phyloP scores from a whole-genome alignment of 1,139 yeast genomes.

The Yamadazyma aaseri region DNA sequence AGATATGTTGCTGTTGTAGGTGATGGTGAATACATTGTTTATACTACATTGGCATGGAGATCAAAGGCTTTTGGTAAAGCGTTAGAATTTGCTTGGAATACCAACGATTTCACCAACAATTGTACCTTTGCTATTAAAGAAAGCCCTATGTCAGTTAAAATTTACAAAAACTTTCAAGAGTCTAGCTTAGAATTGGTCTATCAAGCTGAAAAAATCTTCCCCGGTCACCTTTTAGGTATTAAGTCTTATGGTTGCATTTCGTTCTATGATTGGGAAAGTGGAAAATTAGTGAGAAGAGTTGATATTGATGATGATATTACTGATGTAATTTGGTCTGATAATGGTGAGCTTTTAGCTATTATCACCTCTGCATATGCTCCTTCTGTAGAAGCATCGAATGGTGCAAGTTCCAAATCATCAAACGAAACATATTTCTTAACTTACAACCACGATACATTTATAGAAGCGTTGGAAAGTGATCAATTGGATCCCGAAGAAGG shows the following conservation, averaged over 20 bases:
- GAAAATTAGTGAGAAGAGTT: slow-evolving; percentile 78
- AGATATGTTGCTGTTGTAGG: slow-evolving; percentile 96
- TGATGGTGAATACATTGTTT: slow-evolving; percentile 95
- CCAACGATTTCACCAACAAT: slow-evolving; percentile 67
- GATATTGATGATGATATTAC: slow-evolving; percentile 69
- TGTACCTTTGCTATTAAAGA: slow-evolving; percentile 84
- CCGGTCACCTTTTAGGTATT: slow-evolving; percentile 84
- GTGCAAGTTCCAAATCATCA: slow-evolving; percentile 22
- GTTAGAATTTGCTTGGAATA: slow-evolving; percentile 86
- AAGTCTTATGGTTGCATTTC: slow-evolving; percentile 79
- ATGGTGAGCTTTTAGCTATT: slow-evolving; percentile 84
- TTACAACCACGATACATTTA: slow-evolving; percentile 66
- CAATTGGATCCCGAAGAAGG: slow-evolving; percentile 79
- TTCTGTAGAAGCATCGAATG: slow-evolving; percentile 19
- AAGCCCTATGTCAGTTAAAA: slow-evolving; percentile 60
- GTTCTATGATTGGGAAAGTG: slow-evolving; percentile 93
- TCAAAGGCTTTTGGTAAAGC: slow-evolving; percentile 92
- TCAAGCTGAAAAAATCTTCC: slow-evolving; percentile 76
- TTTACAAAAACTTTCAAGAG: slow-evolving; percentile 80
- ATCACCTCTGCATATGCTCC: slow-evolving; percentile 50
- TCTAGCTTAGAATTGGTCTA: slow-evolving; percentile 65
- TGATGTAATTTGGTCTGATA: slow-evolving; percentile 89
- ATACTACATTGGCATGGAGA: slow-evolving; percentile 98
- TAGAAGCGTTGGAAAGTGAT: slow-evolving; percentile 59
- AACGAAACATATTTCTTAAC: slow-evolving; percentile 81